Evolutionary conservation across 192 early-diverging fungal genomes (phyloP).

Genomic region (Coemansia sp.): DNA sequence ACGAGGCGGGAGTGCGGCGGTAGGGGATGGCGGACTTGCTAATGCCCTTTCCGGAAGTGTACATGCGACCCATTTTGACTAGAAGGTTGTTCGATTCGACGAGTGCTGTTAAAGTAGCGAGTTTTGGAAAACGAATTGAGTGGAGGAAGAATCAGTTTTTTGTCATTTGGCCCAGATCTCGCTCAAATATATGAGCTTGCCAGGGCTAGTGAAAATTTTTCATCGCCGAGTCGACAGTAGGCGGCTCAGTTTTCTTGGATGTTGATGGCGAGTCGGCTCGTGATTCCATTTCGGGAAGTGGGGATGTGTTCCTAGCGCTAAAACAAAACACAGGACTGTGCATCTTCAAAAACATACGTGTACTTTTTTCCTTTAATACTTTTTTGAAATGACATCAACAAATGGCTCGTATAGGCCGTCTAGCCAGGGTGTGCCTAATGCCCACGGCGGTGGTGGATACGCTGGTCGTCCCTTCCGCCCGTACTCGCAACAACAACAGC

Average conservation of each 20-base stretch:
- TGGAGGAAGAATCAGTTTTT: slow-evolving; percentile 8
- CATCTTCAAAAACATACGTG: not conserved
- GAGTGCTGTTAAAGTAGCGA: slow-evolving; percentile 7
- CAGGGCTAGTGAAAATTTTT: slow-evolving; percentile 16
- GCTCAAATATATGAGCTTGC: not conserved
- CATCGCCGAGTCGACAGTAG: not conserved
- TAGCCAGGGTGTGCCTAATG: not conserved
- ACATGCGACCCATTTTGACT: slow-evolving; percentile 89
- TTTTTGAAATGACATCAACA: not conserved
- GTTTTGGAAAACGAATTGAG: slow-evolving; percentile 5
- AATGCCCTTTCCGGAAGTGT: slow-evolving; percentile 67
- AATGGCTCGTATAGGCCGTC: not conserved
- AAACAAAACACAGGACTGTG: not conserved
- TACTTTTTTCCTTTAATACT: not conserved
- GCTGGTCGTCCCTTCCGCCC: slow-evolving; percentile 1
- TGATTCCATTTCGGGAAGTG: not conserved
- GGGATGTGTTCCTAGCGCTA: not conserved
- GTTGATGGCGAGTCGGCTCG: not conserved
- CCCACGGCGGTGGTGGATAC: not conserved
- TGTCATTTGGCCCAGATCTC: not conserved
- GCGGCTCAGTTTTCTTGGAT: not conserved
- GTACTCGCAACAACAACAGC: not conserved
- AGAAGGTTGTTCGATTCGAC: slow-evolving; percentile 11
- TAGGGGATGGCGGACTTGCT: slow-evolving; percentile 56
- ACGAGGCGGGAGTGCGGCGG: slow-evolving; percentile 95